A percentile compares a stretch with the other conserved stretches of the same genome.
These are phyloP conservation scores for Saccharomycopsis babjevae DNA, from an alignment of 805 yeast genomes.

Conservation along the genomic window DNA sequence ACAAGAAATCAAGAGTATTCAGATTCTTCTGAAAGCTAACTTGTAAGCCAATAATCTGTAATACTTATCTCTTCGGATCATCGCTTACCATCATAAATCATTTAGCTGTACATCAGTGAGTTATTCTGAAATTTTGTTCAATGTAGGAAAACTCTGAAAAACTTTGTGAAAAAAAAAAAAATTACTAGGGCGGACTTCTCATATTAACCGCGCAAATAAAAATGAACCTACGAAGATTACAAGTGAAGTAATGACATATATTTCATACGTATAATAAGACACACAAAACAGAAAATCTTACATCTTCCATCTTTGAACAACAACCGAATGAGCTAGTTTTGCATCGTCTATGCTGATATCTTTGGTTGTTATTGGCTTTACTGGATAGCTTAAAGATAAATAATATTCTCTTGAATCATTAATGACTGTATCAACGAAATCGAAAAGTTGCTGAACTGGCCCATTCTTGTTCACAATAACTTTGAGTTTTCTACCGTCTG, in stretches of 20 bases:
- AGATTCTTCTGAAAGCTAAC: background rate
- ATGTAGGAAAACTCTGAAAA: no score
- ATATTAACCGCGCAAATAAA: background rate
- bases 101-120: background rate
- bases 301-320: slow-evolving; percentile 71
- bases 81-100: background rate
- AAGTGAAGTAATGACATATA: background rate
- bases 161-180: background rate
- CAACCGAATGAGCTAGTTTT: slow-evolving; percentile 72
- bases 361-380: slow-evolving; percentile 53
- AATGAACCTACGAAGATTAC: background rate
- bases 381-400: slow-evolving; percentile 76
- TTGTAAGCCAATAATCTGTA: background rate
- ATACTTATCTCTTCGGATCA: background rate
- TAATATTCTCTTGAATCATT: slow-evolving; percentile 40
- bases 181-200: background rate
- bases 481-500: slow-evolving; percentile 64
- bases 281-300: background rate
- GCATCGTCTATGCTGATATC: slow-evolving; percentile 57
- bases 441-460: slow-evolving; percentile 55
- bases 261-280: background rate
- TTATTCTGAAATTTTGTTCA: background rate
- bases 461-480: slow-evolving; percentile 56
- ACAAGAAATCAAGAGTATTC: background rate
- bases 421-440: slow-evolving; percentile 48